Evolutionary conservation across 129 eudicot species (phyloP).

Genomic region (Heracleum sosnowskyi): DNA sequence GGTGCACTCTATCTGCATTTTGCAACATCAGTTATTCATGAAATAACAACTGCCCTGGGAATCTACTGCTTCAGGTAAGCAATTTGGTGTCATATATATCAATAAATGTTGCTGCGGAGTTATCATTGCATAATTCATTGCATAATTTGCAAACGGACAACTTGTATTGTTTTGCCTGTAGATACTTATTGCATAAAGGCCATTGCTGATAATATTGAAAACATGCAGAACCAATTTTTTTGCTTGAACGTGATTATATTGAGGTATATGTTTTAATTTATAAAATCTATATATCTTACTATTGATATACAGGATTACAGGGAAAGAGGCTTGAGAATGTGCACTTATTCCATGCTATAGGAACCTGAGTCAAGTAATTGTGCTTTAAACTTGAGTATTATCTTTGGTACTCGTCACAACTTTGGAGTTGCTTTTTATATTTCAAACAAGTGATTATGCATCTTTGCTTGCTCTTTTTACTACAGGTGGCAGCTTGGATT

Average conservation of each 20-base stretch:
- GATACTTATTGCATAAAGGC: background rate
- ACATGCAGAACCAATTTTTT: background rate
- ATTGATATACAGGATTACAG: conserved; percentile 53
- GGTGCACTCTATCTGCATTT: conserved; percentile 75
- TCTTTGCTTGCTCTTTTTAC: background rate
- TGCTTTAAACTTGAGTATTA: background rate
- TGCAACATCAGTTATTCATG: conserved; percentile 85
- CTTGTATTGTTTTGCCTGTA: background rate
- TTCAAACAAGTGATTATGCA: background rate
- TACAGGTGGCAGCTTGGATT: background rate
- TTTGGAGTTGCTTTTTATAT: background rate
- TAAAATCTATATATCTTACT: background rate
- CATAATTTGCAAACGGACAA: background rate
- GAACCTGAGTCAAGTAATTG: background rate
- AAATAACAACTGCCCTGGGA: conserved; percentile 88
- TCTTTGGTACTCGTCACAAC: background rate
- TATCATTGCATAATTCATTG: background rate
- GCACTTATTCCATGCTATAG: background rate
- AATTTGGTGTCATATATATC: background rate
- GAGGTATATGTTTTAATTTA: background rate
- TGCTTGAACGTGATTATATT: background rate
- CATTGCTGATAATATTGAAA: too few relatives aligned
- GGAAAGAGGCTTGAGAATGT: conserved; percentile 69
- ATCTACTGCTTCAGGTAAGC: conserved; percentile 93
- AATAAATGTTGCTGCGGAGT: background rate